Evolutionary conservation across 2,329 filamentous ascomycete species (phyloP), one percentile per base, ranked within the genome.

Genomic region (Gaeumannomyces sp.): DNA sequence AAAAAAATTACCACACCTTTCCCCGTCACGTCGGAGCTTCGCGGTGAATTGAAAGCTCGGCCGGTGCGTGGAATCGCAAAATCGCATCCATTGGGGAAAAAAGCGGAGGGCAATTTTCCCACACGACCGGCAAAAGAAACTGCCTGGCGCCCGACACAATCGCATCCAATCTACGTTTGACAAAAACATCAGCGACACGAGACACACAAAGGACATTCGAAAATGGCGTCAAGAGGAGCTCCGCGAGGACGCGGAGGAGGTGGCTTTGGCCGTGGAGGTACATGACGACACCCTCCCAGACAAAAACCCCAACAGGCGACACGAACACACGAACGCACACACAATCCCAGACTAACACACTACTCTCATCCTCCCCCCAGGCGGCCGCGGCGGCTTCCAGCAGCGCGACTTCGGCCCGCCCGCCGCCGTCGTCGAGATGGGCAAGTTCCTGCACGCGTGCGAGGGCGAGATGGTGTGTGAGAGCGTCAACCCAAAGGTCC

Each of bases 391-490:
- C 74, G 85, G 85, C 66, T 88, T 83, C 74, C 82, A 85, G 68
- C 81, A 79, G 70, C 74, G 78, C 68, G 85, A 86, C 66, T 85
- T 83, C 73, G 87, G 87, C 62, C 87, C 87, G 67, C 87, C 87
- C 67, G 83, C 84, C 65, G 77, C 81, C 66, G 85, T 89, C 64
- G 74, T 87, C 71, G 95, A 97, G 81, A 92, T 99, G 90, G 95
- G 95, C 78, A 87, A 86, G 70, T 96, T 98, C 79, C 80, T 97
- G 76, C 95, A 99, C 81, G 89, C 93, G 66, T 94, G 91, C 81
- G 95, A 99, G 80, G 94, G 94, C 77, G 95, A 99, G 80, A 95
- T 99, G 85, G 90, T 99, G 72, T 97, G 94, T 90, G 89, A 93
- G 79, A 96, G 91, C 71, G 89, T 90, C 79, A 98, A 97, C 83